Conservation (phyloP, 2,329 filamentous ascomycete species). For the Fusarium sp. region DNA sequence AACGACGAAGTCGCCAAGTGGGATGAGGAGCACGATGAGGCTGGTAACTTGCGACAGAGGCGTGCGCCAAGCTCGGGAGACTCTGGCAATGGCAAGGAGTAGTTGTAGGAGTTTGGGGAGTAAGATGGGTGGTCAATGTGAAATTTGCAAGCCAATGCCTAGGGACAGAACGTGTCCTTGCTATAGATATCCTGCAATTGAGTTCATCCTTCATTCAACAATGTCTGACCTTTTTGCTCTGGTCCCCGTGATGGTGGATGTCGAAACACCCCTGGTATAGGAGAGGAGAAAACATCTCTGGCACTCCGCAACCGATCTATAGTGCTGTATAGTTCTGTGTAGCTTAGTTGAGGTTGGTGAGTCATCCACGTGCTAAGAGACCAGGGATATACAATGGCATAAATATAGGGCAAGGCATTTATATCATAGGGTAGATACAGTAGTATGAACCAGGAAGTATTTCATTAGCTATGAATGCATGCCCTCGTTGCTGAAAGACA, state of each 20-base stretch:
- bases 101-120: neutral
- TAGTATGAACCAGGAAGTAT: too few relatives aligned
- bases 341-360: neutral
- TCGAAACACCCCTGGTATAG: too few relatives aligned
- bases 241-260: too few relatives aligned
- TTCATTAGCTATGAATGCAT: neutral
- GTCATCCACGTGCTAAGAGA: too few relatives aligned
- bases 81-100: constrained; percentile 1
- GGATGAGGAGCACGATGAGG: constrained; percentile 66
- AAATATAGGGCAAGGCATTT: too few relatives aligned
- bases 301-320: too few relatives aligned
- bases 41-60: constrained; percentile 38
- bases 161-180: neutral
- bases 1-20: constrained; percentile 58
- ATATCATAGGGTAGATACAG: too few relatives aligned
- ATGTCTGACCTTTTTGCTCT: neutral
- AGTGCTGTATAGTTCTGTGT: neutral
- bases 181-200: neutral
- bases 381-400: too few relatives aligned
- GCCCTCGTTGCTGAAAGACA: neutral
- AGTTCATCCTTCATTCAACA: neutral
- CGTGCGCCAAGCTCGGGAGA: neutral
- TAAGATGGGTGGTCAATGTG: neutral
- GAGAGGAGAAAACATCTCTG: neutral
- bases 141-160: neutral